A percentile compares a stretch with the other conserved stretches of the same genome.
phyloP scores from a whole-genome alignment of 176 grass and related monocot species.

The Cenchrus purpureus region DNA sequence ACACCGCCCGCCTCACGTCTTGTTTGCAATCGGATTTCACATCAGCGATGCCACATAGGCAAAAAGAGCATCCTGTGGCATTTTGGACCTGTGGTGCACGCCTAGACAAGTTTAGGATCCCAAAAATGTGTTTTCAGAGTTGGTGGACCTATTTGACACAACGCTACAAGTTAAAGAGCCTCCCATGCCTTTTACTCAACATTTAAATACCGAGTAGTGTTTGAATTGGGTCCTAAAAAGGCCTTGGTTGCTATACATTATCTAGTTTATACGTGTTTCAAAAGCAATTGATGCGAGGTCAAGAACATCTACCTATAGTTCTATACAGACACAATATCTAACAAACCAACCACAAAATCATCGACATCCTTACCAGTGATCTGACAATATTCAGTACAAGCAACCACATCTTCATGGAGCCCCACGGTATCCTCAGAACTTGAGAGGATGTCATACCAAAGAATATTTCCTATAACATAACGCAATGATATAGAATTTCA shows the following conservation, averaged over 20 bases:
- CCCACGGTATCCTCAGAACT: slow-evolving; percentile 50
- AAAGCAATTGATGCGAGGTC: not conserved
- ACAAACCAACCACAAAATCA: slow-evolving; percentile 10
- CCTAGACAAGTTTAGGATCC: too few relatives aligned
- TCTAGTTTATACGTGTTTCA: not conserved
- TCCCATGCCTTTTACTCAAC: not conserved
- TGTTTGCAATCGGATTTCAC: too few relatives aligned
- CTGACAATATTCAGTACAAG: slow-evolving; percentile 55
- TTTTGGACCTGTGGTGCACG: too few relatives aligned
- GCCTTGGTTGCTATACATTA: not conserved
- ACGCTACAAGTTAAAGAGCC: too few relatives aligned
- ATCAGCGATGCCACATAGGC: too few relatives aligned
- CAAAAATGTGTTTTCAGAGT: too few relatives aligned
- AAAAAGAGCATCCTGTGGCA: too few relatives aligned
- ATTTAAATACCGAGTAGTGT: not conserved
- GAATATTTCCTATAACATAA: slow-evolving; percentile 32
- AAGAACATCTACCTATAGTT: slow-evolving; percentile 5
- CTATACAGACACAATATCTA: slow-evolving; percentile 5
- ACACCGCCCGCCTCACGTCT: too few relatives aligned
- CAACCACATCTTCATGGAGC: slow-evolving; percentile 50
- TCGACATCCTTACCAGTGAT: slow-evolving; percentile 44
- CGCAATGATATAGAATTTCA: not conserved
- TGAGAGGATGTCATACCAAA: slow-evolving; percentile 74
- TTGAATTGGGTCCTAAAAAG: not conserved
- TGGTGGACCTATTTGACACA: too few relatives aligned